Conservation (phyloP, 495 filamentous ascomycete species). For the Baudoinia panamericana region DNA sequence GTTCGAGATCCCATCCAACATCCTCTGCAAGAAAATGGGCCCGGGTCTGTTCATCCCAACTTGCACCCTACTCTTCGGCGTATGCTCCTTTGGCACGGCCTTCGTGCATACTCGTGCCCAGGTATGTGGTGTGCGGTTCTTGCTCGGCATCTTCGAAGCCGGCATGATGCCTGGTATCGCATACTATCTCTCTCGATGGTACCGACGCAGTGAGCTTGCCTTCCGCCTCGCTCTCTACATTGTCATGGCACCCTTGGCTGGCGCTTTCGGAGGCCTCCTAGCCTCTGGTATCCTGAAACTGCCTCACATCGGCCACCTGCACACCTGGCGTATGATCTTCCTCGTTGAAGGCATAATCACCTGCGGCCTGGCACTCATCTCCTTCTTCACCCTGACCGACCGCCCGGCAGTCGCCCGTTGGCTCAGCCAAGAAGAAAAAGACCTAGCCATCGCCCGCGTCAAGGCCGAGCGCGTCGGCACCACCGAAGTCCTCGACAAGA, state of each 20-base stretch:
- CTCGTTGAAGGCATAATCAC: conserved; percentile 62
- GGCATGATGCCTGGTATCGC: conserved; percentile 55
- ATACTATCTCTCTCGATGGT: conserved; percentile 57
- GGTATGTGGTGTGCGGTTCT: conserved; percentile 37
- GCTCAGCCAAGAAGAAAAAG: conserved; percentile 23
- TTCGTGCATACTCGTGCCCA: conserved; percentile 35
- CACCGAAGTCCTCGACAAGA: conserved; percentile 45
- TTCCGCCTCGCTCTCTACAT: conserved; percentile 66
- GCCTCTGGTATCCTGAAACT: conserved; percentile 63
- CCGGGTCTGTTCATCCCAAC: conserved; percentile 46
- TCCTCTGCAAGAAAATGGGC: conserved; percentile 46
- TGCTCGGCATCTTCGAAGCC: conserved; percentile 46
- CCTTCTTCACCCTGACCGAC: conserved; percentile 54
- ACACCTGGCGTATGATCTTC: conserved; percentile 53
- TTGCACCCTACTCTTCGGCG: conserved; percentile 37
- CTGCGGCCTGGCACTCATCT: conserved; percentile 45
- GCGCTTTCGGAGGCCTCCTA: conserved; percentile 61
- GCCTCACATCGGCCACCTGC: conserved; percentile 49
- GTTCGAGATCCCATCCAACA: conserved; percentile 29
- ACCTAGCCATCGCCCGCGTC: conserved; percentile 29
- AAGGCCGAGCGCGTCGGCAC: conserved; percentile 53
- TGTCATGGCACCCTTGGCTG: conserved; percentile 60
- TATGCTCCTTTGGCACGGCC: conserved; percentile 35
- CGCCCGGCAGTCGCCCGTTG: conserved; percentile 36
- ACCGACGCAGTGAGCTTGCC: conserved; percentile 59